These are phyloP conservation scores for Barbarea vulgaris DNA, from an alignment of 345 rosid genomes.

Conservation along the genomic window DNA sequence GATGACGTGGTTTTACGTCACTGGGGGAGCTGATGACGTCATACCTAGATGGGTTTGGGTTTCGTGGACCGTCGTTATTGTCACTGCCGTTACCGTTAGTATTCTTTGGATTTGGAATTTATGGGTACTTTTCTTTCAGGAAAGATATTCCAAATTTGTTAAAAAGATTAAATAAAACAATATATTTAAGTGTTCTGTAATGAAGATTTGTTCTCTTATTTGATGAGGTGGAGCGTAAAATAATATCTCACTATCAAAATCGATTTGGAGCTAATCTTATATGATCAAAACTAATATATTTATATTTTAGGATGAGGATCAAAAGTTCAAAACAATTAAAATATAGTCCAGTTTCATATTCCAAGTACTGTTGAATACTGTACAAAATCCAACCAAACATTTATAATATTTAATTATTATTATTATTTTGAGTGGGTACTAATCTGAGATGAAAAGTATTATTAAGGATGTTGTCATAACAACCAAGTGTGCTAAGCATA, in stretches of 20 bases:
- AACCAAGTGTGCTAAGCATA: not conserved
- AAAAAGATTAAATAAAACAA: conserved; percentile 23
- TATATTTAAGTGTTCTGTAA: not conserved
- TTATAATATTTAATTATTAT: no score
- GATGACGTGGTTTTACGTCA: conserved; percentile 58
- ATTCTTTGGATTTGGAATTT: conserved; percentile 73
- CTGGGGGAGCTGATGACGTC: conserved; percentile 56
- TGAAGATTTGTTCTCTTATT: conserved; percentile 3
- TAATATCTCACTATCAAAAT: not conserved
- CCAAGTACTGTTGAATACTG: not conserved
- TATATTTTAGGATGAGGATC: no score
- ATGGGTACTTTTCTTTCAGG: conserved; percentile 61
- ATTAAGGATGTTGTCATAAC: not conserved
- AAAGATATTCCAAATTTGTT: conserved; percentile 42
- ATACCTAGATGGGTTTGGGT: conserved; percentile 88
- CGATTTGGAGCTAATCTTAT: not conserved
- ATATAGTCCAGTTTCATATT: not conserved
- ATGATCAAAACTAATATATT: not conserved
- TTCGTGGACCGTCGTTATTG: conserved; percentile 76
- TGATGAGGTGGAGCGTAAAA: not conserved
- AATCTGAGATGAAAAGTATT: not conserved
- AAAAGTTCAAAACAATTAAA: not conserved
- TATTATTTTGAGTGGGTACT: not conserved
- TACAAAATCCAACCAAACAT: no score
- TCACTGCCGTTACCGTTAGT: conserved; percentile 65